Percentiles rank a stretch among this genome's conserved stretches.
These are phyloP conservation scores for Sphaerosporella brunnea DNA, from an alignment of 495 filamentous ascomycete species.

Conservation along the genomic window DNA sequence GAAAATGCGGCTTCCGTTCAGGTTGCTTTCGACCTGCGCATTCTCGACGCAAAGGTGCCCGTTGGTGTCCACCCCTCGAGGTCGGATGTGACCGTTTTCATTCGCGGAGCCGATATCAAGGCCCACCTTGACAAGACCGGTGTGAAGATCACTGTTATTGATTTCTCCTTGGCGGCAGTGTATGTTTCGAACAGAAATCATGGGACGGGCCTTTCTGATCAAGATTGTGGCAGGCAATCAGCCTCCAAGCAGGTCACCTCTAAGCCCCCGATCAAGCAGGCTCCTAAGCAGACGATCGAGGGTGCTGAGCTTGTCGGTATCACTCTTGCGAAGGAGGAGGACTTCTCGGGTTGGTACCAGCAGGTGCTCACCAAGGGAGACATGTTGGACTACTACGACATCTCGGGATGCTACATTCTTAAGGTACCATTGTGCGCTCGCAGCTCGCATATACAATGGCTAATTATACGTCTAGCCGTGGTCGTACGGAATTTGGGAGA, in stretches of 20 bases:
- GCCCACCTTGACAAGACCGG: slow-evolving; percentile 21
- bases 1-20: slow-evolving; percentile 24
- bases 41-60: slow-evolving; percentile 17
- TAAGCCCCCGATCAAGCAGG: slow-evolving; percentile 29
- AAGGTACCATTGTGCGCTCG: slow-evolving; percentile 33
- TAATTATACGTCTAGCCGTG: slow-evolving; percentile 28
- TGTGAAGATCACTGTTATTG: slow-evolving; percentile 21
- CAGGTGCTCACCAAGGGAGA: slow-evolving; percentile 89
- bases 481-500: slow-evolving; percentile 82
- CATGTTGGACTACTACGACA: slow-evolving; percentile 86
- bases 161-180: slow-evolving; percentile 18
- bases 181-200: neutral
- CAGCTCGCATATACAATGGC: neutral
- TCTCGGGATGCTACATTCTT: slow-evolving; percentile 89
- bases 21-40: slow-evolving; percentile 24
- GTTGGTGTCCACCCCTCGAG: slow-evolving; percentile 25
- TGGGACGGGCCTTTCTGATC: neutral
- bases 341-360: slow-evolving; percentile 89
- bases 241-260: slow-evolving; percentile 32
- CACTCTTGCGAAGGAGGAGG: slow-evolving; percentile 60
- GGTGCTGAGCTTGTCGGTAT: slow-evolving; percentile 65
- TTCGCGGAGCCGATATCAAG: slow-evolving; percentile 17
- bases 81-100: slow-evolving; percentile 21
- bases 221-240: slow-evolving; percentile 18
- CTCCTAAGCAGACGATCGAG: slow-evolving; percentile 34